These are phyloP conservation scores for Pyrus betulifolia DNA, from an alignment of 306 rosid species.

Conservation along the genomic window DNA sequence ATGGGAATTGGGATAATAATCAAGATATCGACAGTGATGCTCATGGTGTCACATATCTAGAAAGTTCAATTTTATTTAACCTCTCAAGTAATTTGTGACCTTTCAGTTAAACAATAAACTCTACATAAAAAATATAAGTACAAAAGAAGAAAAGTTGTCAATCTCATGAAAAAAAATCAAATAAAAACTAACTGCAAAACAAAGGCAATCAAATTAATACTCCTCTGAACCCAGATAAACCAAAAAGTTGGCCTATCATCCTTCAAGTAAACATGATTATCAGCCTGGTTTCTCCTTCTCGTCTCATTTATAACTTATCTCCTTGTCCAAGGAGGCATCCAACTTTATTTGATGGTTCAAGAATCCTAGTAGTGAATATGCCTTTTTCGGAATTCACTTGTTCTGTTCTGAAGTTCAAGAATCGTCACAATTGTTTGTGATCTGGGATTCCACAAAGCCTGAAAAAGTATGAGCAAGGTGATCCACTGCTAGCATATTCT, in stretches of 20 bases:
- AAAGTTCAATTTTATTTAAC: no score
- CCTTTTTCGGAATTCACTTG: constrained; percentile 28
- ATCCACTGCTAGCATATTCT: background rate
- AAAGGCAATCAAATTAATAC: background rate
- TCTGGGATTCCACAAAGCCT: constrained; percentile 21
- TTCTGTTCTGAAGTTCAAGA: constrained; percentile 29
- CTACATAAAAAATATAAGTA: background rate
- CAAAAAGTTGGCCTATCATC: constrained; percentile 20
- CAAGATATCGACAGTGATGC: background rate
- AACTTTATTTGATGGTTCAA: constrained; percentile 10
- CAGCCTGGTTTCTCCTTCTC: constrained; percentile 31
- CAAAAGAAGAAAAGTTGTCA: background rate
- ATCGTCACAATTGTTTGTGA: constrained; percentile 30
- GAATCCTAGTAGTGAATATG: constrained; percentile 20
- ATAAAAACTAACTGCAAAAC: background rate
- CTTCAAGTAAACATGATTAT: constrained; percentile 25
- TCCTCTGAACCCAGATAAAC: background rate
- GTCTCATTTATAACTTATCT: constrained; percentile 31
- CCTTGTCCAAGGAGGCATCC: constrained; percentile 44
- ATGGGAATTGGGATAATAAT: background rate
- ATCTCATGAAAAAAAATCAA: background rate
- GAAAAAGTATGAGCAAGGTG: constrained; percentile 10
- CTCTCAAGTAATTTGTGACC: no score
- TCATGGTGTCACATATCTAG: background rate
- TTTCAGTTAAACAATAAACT: background rate